Base-by-base conservation (phyloP, 1,284 basidiomycete species). In the Gomphus sp. region DNA sequence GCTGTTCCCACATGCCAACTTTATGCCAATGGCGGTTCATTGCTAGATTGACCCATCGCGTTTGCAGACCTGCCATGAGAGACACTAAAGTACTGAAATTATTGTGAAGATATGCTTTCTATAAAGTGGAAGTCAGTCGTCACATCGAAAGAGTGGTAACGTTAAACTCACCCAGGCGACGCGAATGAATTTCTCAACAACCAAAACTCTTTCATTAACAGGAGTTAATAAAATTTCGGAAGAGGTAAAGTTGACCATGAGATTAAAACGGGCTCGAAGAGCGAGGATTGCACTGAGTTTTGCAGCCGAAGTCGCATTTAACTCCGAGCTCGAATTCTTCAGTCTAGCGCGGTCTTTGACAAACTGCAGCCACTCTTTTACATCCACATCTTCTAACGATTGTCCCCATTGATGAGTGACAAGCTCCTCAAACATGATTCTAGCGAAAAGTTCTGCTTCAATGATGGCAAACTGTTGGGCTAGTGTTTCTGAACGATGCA, bases 381-480 rank as follows among this genome's bases (percentile, higher is more conserved):
- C 81, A 66, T 91, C 80, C 18, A 82, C 79, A 55, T 85, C 82
- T 58, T 81, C 79, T 43, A 79, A 76, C 8, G 74, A 73, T 11
- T 64, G 64, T 66, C 80, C 76, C 84, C 85, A 89, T 45, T 63
- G 58, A 39, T 62, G 59, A 60, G 83, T 77, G 36, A 91, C 82
- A 11, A 94, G 75, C 66, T 94, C 91, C 66, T 92, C 89, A 68
- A 91, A 92, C 65, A 84, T 87, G 67, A 96, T 80, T 22, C 81
- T 79, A 66, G 89, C 82, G 69, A 94, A 89, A 57, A 96, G 73
- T 67, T 95, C 93, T 18, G 88, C 79, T 64, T 96, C 93, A 66
- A 96, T 93, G 77, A 93, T 85, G 11, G 85, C 80, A 67, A 94
- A 88, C 65, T 94, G 90, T 58, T 85, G 79, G 0, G 89, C 89